Evolutionary conservation across 2,329 filamentous ascomycete species (phyloP).

Genomic region (Aspergillus sp.): DNA sequence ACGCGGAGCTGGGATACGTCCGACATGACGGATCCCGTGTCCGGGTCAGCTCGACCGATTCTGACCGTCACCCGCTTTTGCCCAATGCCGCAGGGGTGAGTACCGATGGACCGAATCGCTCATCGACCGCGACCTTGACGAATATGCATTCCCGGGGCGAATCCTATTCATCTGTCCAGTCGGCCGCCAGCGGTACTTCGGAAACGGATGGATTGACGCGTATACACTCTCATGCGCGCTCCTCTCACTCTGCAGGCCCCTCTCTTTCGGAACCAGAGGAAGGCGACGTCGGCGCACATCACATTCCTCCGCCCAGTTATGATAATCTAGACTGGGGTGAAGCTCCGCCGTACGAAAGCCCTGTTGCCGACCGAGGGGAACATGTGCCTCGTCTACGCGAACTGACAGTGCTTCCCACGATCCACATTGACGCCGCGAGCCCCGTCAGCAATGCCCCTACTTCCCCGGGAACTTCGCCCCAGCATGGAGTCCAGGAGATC

Average conservation of each 20-base stretch:
- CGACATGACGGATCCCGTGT: slow-evolving; percentile 50
- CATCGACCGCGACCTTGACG: slow-evolving; percentile 26
- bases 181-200: slow-evolving; percentile 25
- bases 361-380: slow-evolving; percentile 16
- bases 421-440: slow-evolving; percentile 30
- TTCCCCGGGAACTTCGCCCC: slow-evolving; percentile 18
- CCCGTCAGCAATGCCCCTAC: slow-evolving; percentile 23
- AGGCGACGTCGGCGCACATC: slow-evolving; percentile 35
- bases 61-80: slow-evolving; percentile 46
- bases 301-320: slow-evolving; percentile 42
- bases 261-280: slow-evolving; percentile 23
- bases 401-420: slow-evolving; percentile 27
- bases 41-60: slow-evolving; percentile 46
- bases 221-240: slow-evolving; percentile 26
- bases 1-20: slow-evolving; percentile 47
- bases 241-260: slow-evolving; percentile 19
- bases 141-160: slow-evolving; percentile 30
- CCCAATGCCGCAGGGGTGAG: slow-evolving; percentile 36
- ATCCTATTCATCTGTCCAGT: slow-evolving; percentile 37
- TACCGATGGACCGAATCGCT: slow-evolving; percentile 20
- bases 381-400: slow-evolving; percentile 16
- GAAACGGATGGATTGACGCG: slow-evolving; percentile 27
- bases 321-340: slow-evolving; percentile 43
- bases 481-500: slow-evolving; percentile 4
- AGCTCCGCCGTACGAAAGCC: slow-evolving; percentile 40